Conservation (phyloP, 495 filamentous ascomycete species). For the Letharia columbiana region DNA sequence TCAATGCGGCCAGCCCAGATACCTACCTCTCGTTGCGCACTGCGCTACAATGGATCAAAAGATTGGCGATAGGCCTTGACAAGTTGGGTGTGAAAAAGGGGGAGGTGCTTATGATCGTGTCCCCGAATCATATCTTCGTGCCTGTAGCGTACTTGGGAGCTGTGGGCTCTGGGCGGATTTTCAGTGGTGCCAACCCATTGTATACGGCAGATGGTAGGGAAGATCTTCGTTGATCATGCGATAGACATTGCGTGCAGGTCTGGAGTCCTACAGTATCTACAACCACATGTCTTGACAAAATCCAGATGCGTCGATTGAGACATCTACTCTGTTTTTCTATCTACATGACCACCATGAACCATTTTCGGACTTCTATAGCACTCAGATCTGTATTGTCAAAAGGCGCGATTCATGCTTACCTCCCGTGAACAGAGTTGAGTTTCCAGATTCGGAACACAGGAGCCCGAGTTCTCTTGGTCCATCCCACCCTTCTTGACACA, state of each 20-base stretch:
- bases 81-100: conserved; percentile 65
- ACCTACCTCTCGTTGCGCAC: conserved; percentile 63
- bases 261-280: background rate
- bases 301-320: background rate
- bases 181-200: conserved; percentile 79
- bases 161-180: conserved; percentile 72
- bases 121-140: conserved; percentile 69
- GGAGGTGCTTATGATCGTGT: conserved; percentile 62
- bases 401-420: background rate
- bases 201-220: conserved; percentile 59
- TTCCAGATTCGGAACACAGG: conserved; percentile 77
- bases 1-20: conserved; percentile 62
- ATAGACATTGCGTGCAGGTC: background rate
- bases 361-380: background rate
- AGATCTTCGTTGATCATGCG: background rate
- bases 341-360: background rate
- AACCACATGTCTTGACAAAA: background rate
- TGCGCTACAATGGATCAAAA: conserved; percentile 52
- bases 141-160: conserved; percentile 63
- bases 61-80: conserved; percentile 59
- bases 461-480: conserved; percentile 69
- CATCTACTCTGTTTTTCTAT: background rate
- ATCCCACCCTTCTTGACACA: conserved; percentile 49
- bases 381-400: background rate
- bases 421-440: conserved; percentile 56